phyloP scores from a whole-genome alignment of 2,329 filamentous ascomycete species.

The Conoideocrella luteorostrata region DNA sequence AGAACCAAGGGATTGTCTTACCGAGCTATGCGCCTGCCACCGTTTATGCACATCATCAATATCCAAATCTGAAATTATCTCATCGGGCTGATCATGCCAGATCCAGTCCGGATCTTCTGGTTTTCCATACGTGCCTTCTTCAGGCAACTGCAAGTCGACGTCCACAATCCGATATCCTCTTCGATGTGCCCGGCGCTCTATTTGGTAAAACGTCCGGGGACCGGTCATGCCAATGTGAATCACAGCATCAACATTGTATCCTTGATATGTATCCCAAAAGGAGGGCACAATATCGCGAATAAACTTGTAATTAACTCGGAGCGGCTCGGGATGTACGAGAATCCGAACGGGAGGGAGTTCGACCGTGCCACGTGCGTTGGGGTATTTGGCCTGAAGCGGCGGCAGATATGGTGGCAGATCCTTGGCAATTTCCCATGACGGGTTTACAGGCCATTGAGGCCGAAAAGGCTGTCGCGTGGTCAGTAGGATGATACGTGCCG shows the following conservation, averaged over 20 bases:
- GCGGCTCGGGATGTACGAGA: conserved; percentile 56
- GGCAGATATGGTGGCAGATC: conserved; percentile 61
- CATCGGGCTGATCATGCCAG: conserved; percentile 47
- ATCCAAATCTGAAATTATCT: conserved; percentile 52
- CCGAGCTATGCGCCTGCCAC: conserved; percentile 48
- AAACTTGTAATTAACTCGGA: conserved; percentile 64
- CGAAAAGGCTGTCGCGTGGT: conserved; percentile 60
- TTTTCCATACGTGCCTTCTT: conserved; percentile 46
- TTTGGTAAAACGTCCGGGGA: conserved; percentile 54
- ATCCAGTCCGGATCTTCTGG: conserved; percentile 38
- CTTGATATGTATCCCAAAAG: conserved; percentile 45
- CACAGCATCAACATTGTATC: conserved; percentile 52
- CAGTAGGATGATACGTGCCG: conserved; percentile 9
- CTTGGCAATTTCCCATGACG: conserved; percentile 71
- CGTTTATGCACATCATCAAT: conserved; percentile 47
- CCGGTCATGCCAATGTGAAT: conserved; percentile 79
- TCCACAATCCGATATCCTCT: conserved; percentile 67
- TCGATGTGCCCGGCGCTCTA: conserved; percentile 65
- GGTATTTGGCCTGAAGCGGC: conserved; percentile 37
- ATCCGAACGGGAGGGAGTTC: conserved; percentile 49
- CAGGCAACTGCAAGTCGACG: conserved; percentile 56
- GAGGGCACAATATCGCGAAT: conserved; percentile 58
- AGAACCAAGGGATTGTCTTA: conserved; percentile 24
- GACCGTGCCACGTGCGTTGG: conserved; percentile 20
- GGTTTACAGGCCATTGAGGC: conserved; percentile 64